Evolutionary conservation across 2,329 filamentous ascomycete species (phyloP).

Genomic region (Fusarium tjaetaba): DNA sequence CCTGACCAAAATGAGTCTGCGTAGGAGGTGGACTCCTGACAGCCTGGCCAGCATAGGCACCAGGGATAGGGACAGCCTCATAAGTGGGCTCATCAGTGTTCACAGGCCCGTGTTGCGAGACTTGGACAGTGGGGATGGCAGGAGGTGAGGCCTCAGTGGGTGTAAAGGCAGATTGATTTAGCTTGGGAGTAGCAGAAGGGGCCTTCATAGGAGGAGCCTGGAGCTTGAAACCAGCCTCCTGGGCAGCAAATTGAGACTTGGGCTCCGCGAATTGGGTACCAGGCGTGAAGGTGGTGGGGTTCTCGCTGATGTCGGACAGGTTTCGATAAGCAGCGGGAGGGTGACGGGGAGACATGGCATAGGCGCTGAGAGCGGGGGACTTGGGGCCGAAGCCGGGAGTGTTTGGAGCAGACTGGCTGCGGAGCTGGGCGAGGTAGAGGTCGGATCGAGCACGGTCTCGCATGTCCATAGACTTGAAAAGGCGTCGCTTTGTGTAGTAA

Average conservation of each 20-base stretch:
- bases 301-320: conserved; percentile 57
- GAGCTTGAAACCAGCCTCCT: conserved; percentile 77
- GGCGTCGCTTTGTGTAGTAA: conserved; percentile 94
- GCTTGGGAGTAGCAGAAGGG: conserved; percentile 79
- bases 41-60: conserved; percentile 74
- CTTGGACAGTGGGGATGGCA: conserved; percentile 52
- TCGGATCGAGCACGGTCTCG: conserved; percentile 94
- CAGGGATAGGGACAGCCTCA: conserved; percentile 87
- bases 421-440: conserved; percentile 89
- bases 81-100: conserved; percentile 86
- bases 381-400: conserved; percentile 87
- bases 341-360: conserved; percentile 69
- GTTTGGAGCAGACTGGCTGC: conserved; percentile 90
- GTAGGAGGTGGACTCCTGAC: conserved; percentile 61
- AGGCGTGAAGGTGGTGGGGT: conserved; percentile 63
- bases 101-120: conserved; percentile 72
- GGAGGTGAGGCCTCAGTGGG: conserved; percentile 53
- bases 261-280: conserved; percentile 68
- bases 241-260: conserved; percentile 67
- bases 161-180: conserved; percentile 70
- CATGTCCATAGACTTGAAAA: conserved; percentile 95
- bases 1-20: conserved; percentile 56
- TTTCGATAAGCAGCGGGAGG: conserved; percentile 66
- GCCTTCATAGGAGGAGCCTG: conserved; percentile 85
- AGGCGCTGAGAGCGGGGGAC: conserved; percentile 60